Evolutionary conservation across 192 early-diverging fungal genomes (phyloP).

Genomic region (Mortierella hygrophila): DNA sequence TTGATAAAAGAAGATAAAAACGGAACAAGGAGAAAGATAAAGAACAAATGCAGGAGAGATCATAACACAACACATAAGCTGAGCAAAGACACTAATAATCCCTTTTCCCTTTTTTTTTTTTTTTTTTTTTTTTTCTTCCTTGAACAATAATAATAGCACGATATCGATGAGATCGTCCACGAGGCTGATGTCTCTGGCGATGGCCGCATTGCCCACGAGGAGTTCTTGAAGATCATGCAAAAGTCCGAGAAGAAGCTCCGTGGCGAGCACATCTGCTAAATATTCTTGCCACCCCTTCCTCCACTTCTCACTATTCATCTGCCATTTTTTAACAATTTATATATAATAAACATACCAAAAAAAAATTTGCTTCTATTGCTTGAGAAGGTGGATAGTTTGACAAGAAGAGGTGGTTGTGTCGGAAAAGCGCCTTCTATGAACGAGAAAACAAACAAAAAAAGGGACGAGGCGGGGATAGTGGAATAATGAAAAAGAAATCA

Average conservation of each 20-base stretch:
- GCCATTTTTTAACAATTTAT: neutral
- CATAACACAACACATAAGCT: neutral
- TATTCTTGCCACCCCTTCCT: neutral
- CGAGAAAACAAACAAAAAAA: too few species aligned
- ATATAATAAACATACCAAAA: neutral
- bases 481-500: too few species aligned
- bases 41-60: neutral
- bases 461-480: too few species aligned
- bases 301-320: neutral
- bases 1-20: neutral
- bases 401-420: neutral
- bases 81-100: neutral
- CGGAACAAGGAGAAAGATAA: neutral
- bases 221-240: slow-evolving; percentile 89
- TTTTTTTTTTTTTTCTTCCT: neutral
- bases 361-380: neutral
- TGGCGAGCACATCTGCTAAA: slow-evolving; percentile 55
- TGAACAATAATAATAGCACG: slow-evolving; percentile 37
- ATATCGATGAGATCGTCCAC: slow-evolving; percentile 70
- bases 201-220: slow-evolving; percentile 90
- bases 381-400: neutral
- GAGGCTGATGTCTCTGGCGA: slow-evolving; percentile 91
- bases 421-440: too few species aligned
- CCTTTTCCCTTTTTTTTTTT: neutral
- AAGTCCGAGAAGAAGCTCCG: slow-evolving; percentile 60